A percentile compares a stretch with the other conserved stretches of the same genome.
Evolutionary conservation across 345 rosid species (phyloP).

Genomic region (Cardiospermum halicacabum): DNA sequence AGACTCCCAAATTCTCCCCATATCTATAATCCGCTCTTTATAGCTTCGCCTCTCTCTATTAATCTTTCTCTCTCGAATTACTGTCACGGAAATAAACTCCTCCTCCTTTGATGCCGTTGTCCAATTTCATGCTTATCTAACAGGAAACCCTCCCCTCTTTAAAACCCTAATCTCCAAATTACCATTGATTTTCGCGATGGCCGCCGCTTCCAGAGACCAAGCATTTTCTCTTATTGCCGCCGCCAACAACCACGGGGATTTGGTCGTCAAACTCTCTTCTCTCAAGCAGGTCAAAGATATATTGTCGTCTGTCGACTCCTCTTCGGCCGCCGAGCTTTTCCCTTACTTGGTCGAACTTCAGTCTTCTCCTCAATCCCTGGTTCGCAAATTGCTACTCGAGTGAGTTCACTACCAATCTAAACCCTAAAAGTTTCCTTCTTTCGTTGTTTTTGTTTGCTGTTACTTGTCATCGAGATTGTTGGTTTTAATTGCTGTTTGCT

Average conservation of each 20-base stretch:
- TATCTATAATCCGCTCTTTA: not conserved
- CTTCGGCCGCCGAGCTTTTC: slow-evolving; percentile 70
- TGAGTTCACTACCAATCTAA: slow-evolving; percentile 54
- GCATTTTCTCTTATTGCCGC: slow-evolving; percentile 79
- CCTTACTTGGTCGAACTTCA: slow-evolving; percentile 79
- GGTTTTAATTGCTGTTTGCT: not conserved
- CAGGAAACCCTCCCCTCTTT: slow-evolving; percentile 8
- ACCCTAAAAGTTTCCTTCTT: slow-evolving; percentile 26
- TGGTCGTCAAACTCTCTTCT: slow-evolving; percentile 88
- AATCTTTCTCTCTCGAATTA: too few relatives aligned
- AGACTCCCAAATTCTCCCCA: too few relatives aligned
- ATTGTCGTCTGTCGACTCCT: slow-evolving; percentile 53
- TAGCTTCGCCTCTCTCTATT: not conserved
- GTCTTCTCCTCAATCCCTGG: slow-evolving; percentile 64
- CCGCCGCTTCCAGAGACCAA: slow-evolving; percentile 48
- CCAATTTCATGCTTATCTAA: slow-evolving; percentile 7
- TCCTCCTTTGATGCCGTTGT: not conserved
- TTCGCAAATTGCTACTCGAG: slow-evolving; percentile 70
- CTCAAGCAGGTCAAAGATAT: slow-evolving; percentile 74
- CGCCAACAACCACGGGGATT: slow-evolving; percentile 71
- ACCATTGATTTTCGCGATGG: not conserved
- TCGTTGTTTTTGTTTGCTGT: not conserved
- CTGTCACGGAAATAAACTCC: too few relatives aligned
- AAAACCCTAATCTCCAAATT: slow-evolving; percentile 12
- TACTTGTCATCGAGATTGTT: not conserved